Conservation (phyloP, 257 asterid species). For the Solanum chiquidenum region DNA sequence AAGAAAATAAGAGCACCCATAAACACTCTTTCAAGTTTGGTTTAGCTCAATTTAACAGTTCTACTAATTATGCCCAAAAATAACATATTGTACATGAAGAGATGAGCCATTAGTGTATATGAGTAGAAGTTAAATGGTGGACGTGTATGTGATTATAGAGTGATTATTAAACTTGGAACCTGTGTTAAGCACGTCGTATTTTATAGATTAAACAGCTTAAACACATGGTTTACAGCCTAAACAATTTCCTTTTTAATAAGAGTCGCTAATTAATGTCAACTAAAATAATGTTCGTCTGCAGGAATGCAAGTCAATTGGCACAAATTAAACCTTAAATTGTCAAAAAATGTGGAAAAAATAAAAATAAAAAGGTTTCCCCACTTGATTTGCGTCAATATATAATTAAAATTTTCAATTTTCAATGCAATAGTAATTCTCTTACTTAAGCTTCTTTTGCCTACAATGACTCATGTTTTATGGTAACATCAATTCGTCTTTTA, state of each 20-base stretch:
- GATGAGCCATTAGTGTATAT: not conserved
- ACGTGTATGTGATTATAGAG: not conserved
- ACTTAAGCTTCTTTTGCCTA: not conserved
- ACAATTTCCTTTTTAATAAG: not conserved
- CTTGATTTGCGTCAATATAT: not conserved
- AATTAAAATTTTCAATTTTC: not conserved
- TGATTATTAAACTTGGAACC: not conserved
- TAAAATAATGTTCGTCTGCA: not conserved
- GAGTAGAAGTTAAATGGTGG: not conserved
- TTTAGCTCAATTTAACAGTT: not conserved
- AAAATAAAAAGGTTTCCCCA: not conserved
- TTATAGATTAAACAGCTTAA: not conserved
- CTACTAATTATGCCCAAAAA: not conserved
- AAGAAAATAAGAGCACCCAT: not conserved
- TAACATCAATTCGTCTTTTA: not conserved
- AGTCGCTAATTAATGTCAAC: not conserved
- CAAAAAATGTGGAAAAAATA: not conserved
- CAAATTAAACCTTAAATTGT: not conserved
- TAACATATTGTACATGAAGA: not conserved
- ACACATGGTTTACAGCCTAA: slow-evolving; percentile 1
- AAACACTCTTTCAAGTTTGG: not conserved
- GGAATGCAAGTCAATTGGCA: not conserved
- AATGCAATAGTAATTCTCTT: not conserved
- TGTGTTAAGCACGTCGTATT: not conserved
- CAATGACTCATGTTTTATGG: not conserved